Evolutionary conservation across 1,284 basidiomycete genomes (phyloP).

Genomic region (Ceratobasidium sp.): DNA sequence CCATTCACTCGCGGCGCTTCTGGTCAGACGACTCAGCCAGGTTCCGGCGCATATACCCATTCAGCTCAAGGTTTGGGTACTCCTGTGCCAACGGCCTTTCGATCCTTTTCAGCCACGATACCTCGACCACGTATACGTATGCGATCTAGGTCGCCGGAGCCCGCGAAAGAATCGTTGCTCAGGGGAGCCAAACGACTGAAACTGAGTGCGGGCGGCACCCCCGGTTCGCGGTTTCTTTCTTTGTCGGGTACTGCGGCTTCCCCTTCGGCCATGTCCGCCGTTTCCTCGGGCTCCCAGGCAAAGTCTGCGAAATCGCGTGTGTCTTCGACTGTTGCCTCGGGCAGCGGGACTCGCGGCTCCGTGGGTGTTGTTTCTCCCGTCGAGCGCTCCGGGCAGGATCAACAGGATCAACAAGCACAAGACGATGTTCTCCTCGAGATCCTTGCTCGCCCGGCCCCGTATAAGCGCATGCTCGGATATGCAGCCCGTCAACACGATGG

Average conservation of each 20-base stretch:
- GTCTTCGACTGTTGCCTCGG: constrained; percentile 30
- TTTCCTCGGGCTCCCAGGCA: constrained; percentile 32
- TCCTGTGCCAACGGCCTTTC: constrained; percentile 24
- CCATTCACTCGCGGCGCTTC: constrained; percentile 36
- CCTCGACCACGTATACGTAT: constrained; percentile 31
- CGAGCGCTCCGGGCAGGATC: too few relatives aligned
- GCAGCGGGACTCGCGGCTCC: constrained; percentile 23
- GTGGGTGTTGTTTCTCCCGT: constrained; percentile 17
- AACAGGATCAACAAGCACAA: constrained; percentile 13
- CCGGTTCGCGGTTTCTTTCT: background rate
- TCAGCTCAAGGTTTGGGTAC: constrained; percentile 10
- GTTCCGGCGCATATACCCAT: constrained; percentile 35
- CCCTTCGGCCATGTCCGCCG: constrained; percentile 35
- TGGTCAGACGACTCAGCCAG: constrained; percentile 11
- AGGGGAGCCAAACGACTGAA: constrained; percentile 33
- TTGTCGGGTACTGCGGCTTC: constrained; percentile 2
- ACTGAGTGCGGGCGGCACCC: constrained; percentile 3
- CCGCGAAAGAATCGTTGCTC: constrained; percentile 7
- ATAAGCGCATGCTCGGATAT: constrained; percentile 44
- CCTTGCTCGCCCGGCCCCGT: constrained; percentile 28
- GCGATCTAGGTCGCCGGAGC: constrained; percentile 38
- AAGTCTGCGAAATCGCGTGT: constrained; percentile 38
- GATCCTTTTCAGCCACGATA: constrained; percentile 31
- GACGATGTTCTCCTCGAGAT: constrained; percentile 41
- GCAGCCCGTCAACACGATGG: constrained; percentile 37